These are phyloP conservation scores for Paxillus ammoniavirescens DNA, from an alignment of 768 basidiomycete genomes.

Conservation along the genomic window DNA sequence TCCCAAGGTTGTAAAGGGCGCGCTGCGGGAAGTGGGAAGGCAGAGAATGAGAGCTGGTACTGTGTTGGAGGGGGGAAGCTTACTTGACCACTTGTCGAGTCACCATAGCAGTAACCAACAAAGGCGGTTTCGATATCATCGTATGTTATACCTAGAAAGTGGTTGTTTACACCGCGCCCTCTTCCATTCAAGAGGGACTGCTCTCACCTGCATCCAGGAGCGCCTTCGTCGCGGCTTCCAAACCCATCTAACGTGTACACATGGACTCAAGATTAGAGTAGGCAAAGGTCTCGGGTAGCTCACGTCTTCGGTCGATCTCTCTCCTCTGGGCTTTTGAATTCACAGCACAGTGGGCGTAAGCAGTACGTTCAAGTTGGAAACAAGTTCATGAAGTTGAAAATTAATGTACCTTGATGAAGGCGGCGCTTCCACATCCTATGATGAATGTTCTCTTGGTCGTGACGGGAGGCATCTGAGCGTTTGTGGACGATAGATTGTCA, in stretches of 20 bases:
- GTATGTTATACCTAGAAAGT: slow-evolving; percentile 68
- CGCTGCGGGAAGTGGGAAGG: slow-evolving; percentile 40
- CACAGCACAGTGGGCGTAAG: slow-evolving; percentile 5
- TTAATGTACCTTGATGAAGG: slow-evolving; percentile 66
- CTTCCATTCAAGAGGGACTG: not conserved
- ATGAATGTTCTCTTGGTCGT: slow-evolving; percentile 47
- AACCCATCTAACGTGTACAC: slow-evolving; percentile 58
- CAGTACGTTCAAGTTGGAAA: not conserved
- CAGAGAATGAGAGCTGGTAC: not conserved
- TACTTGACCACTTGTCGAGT: slow-evolving; percentile 77
- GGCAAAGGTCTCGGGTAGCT: slow-evolving; percentile 12
- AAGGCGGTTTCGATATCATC: slow-evolving; percentile 71
- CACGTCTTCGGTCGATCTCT: slow-evolving; percentile 71
- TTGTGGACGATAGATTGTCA: no score
- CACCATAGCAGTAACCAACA: slow-evolving; percentile 79
- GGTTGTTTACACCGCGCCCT: not conserved
- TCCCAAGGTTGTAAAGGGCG: slow-evolving; percentile 77
- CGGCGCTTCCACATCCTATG: slow-evolving; percentile 72
- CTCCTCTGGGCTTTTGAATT: slow-evolving; percentile 55
- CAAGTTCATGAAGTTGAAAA: not conserved
- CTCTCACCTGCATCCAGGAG: slow-evolving; percentile 73
- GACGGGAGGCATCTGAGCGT: not conserved
- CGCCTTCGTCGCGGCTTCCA: slow-evolving; percentile 86
- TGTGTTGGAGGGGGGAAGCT: slow-evolving; percentile 5
- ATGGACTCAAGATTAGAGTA: not conserved